These are phyloP conservation scores for Trichophaea hybrida DNA, from an alignment of 2,329 filamentous ascomycete genomes.

Conservation along the genomic window DNA sequence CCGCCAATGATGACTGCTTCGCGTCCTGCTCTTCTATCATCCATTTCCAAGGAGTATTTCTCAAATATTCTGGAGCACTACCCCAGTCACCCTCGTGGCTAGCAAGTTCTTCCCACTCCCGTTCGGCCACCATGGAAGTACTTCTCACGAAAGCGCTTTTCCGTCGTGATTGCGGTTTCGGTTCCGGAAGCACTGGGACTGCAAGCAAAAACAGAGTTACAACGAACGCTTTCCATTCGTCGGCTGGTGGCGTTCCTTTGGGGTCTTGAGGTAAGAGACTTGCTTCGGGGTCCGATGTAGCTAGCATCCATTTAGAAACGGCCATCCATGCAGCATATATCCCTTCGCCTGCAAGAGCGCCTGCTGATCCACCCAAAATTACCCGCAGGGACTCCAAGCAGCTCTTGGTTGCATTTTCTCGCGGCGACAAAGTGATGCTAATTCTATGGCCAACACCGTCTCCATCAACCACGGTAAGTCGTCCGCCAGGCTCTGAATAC, in stretches of 20 bases:
- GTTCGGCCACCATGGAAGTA: constrained; percentile 32
- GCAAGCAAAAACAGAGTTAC: constrained; percentile 26
- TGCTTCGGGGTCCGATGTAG: constrained; percentile 11
- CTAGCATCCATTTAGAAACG: constrained; percentile 20
- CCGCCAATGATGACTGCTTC: constrained; percentile 7
- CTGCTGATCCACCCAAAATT: constrained; percentile 20
- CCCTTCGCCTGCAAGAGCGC: constrained; percentile 23
- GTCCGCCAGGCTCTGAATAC: constrained; percentile 24
- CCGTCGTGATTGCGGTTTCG: constrained; percentile 21
- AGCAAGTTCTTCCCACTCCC: constrained; percentile 31
- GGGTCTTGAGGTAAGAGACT: constrained; percentile 16
- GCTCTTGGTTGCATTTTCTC: constrained; percentile 24
- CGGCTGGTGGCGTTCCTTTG: constrained; percentile 7
- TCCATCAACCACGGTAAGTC: constrained; percentile 26
- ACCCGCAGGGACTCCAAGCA: constrained; percentile 25
- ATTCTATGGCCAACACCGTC: constrained; percentile 25
- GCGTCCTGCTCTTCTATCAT: constrained; percentile 43
- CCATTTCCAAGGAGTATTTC: constrained; percentile 56
- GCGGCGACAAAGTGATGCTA: constrained; percentile 24
- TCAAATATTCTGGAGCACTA: constrained; percentile 32
- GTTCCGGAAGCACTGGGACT: constrained; percentile 23
- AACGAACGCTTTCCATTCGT: constrained; percentile 27
- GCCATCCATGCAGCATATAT: constrained; percentile 26
- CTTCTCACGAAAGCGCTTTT: constrained; percentile 28
- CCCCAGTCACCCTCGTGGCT: constrained; percentile 27